Evolutionary conservation across 768 basidiomycete species (phyloP).

Genomic region (Hypholoma fasciculare): DNA sequence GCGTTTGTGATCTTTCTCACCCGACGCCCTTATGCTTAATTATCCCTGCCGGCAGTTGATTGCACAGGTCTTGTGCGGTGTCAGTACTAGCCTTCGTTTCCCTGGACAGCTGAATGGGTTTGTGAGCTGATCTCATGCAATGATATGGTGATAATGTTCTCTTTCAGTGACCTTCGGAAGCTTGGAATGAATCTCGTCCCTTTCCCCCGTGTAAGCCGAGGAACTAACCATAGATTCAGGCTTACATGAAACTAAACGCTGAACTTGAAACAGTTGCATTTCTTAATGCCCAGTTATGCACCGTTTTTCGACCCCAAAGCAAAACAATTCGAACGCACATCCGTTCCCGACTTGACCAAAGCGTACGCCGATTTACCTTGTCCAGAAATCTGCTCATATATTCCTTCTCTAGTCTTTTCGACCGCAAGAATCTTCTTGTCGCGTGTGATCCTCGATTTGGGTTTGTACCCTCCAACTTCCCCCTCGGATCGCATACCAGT

Average conservation of each 20-base stretch:
- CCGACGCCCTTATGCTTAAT: neutral
- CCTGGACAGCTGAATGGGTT: constrained; percentile 93
- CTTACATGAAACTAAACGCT: neutral
- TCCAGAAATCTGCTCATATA: neutral
- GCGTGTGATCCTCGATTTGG: constrained; percentile 82
- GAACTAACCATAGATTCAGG: neutral
- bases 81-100: constrained; percentile 89
- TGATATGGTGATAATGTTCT: neutral
- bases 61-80: constrained; percentile 91
- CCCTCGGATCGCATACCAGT: neutral
- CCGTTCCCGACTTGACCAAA: constrained; percentile 69
- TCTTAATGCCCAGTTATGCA: constrained; percentile 94
- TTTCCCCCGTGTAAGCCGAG: constrained; percentile 79
- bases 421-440: constrained; percentile 77
- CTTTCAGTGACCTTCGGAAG: constrained; percentile 75
- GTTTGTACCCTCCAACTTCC: constrained; percentile 33
- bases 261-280: constrained; percentile 77
- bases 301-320: constrained; percentile 77
- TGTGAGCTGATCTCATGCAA: constrained; percentile 14
- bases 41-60: constrained; percentile 50
- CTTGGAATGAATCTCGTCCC: constrained; percentile 93
- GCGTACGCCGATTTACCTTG: constrained; percentile 45
- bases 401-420: constrained; percentile 61
- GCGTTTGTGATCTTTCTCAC: constrained; percentile 37
- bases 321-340: constrained; percentile 57